phyloP scores from a whole-genome alignment of 2,329 filamentous ascomycete species.

The Periconia digitata region DNA sequence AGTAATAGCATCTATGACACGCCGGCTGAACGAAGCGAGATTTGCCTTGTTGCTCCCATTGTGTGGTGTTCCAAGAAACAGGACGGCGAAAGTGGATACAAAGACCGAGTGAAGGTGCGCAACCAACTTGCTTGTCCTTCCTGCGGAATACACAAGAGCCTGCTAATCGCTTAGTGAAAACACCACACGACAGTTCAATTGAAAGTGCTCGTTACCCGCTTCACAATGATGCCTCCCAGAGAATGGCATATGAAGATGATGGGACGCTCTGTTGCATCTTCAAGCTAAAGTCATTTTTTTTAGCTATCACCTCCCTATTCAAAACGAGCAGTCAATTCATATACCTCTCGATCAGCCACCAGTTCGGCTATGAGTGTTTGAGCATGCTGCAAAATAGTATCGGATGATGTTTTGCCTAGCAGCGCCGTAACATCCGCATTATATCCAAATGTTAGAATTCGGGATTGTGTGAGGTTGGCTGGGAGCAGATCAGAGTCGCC shows the following conservation, averaged over 20 bases:
- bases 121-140: constrained; percentile 22
- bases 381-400: constrained; percentile 40
- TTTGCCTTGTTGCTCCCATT: constrained; percentile 38
- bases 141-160: constrained; percentile 41
- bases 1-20: constrained; percentile 30
- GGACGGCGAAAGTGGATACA: constrained; percentile 39
- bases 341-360: constrained; percentile 34
- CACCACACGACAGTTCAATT: not conserved
- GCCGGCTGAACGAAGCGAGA: constrained; percentile 18
- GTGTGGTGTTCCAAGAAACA: constrained; percentile 45
- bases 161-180: constrained; percentile 13
- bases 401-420: constrained; percentile 26
- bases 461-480: constrained; percentile 11
- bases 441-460: constrained; percentile 18
- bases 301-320: constrained; percentile 3
- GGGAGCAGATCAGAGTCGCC: constrained; percentile 14
- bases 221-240: constrained; percentile 46
- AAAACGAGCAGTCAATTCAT: not conserved
- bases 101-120: constrained; percentile 41
- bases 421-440: constrained; percentile 15
- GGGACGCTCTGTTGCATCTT: constrained; percentile 34
- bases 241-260: constrained; percentile 48
- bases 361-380: constrained; percentile 40
- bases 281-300: constrained; percentile 21
- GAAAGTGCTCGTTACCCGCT: constrained; percentile 29